Base-by-base conservation (phyloP, 2,329 filamentous ascomycete genomes). In the Alternaria panax region DNA sequence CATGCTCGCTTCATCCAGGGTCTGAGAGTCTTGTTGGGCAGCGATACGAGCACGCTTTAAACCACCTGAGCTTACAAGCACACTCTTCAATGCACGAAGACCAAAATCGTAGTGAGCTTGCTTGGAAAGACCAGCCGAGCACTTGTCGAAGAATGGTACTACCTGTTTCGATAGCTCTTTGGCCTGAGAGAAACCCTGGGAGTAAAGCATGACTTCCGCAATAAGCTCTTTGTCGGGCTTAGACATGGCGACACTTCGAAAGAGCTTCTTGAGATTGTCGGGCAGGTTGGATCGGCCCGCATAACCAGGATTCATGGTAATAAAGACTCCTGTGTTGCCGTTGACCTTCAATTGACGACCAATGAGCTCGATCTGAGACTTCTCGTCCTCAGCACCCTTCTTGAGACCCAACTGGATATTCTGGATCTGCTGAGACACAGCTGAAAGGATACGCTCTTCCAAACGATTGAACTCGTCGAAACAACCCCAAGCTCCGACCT, bases 381-480 rank as follows among this genome's bases (percentile, higher is more conserved):
- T 92, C 7, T 90, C 87, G 69, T 97, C 92, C 55, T 92, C 88
- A 7, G 83, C 90, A 32, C 90, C 90, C 76, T 94, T 92, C 77
- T 93, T 93, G 54, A 99, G 84, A 57, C 96, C 95, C 64, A 98
- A 88, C 78, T 99, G 95, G 63, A 99, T 99, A 75, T 99, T 99
- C 75, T 99, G 95, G 53, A 99, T 96, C 77, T 99, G 96, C 78
- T 99, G 95, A 20, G 96, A 99, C 16, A 99, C 96, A 18, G 95
- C 95, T 43, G 96, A 99, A 62, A 99, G 81, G 61, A 99, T 99
- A 65, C 95, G 89, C 81, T 99, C 95, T 74, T 99, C 95, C 20
- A 99, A 85, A 86, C 95, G 92, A 80, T 99, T 99, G 85, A 99
- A 99, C 82, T 99, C 95, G 75, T 99, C 95, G 79, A 99, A 99